Evolutionary conservation across 2,329 filamentous ascomycete genomes (phyloP).

Genomic region (Talaromyces sp.): DNA sequence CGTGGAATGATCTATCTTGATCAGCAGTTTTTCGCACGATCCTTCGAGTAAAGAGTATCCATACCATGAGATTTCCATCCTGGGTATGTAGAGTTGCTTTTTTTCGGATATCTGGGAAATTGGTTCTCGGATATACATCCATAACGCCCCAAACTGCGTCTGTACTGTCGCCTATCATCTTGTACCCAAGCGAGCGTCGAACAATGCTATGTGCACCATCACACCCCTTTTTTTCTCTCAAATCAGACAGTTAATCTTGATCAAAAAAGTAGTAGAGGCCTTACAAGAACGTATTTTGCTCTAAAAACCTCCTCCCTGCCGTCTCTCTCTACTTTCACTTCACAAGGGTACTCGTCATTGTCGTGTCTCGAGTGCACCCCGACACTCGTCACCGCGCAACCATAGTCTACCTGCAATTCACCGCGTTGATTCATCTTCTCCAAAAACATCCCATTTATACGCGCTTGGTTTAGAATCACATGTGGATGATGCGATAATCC

Average conservation of each 20-base stretch:
- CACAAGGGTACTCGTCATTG: conserved; percentile 41
- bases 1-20: conserved; percentile 43
- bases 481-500: conserved; percentile 53
- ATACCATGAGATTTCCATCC: conserved; percentile 52
- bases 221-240: conserved; percentile 35
- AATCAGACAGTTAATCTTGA: not conserved
- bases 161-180: conserved; percentile 52
- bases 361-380: conserved; percentile 25
- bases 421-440: conserved; percentile 42
- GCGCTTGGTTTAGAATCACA: conserved; percentile 55
- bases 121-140: conserved; percentile 47
- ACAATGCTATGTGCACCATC: conserved; percentile 67
- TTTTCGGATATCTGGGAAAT: conserved; percentile 49
- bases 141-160: conserved; percentile 43
- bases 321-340: conserved; percentile 38
- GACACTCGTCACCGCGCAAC: conserved; percentile 38
- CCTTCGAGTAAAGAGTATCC: conserved; percentile 59
- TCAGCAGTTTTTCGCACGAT: not conserved
- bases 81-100: conserved; percentile 46
- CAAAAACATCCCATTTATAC: conserved; percentile 53
- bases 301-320: conserved; percentile 31
- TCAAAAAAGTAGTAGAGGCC: conserved; percentile 13
- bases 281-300: conserved; percentile 51
- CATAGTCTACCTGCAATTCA: conserved; percentile 51
- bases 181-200: conserved; percentile 53